Base-by-base conservation (phyloP, 2,329 filamentous ascomycete genomes). In the Penicillium verrucosum region DNA sequence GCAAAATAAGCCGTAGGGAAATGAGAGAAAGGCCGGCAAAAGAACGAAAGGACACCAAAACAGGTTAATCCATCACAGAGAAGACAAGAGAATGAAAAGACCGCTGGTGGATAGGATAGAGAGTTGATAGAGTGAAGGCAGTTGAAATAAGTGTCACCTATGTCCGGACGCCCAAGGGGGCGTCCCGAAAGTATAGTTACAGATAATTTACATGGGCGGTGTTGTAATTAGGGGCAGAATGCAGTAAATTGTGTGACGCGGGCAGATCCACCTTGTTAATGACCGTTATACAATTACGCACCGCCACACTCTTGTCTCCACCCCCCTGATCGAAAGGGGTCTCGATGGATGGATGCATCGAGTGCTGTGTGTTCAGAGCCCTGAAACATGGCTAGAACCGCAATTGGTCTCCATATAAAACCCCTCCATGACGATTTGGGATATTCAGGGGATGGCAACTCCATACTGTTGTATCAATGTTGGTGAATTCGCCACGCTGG, bases 271-370 rank as follows among this genome's bases (percentile, higher is more conserved):
- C 27, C 16, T 45, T 37, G 32, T 44, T 12, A 51, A 42, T 30
- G 1, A 27, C 18, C 14, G 62, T 65, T 58, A 60, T 65, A 56
- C 50, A 3, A 21, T 51, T 60, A 64, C 63, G 58, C 63, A 64
- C 63, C 60, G 62, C 64, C 64, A 65, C 63, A 55, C 38, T 36
- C 38, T 11, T 11, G 58, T 58, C 40, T 61, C 62, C 58, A 61
- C 62, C 57, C 61, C 62, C 62, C 54, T 57, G 58, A 59, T 55
- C 56, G 21, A 61, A 66, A 60, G 62, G 64, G 63, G 59, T 8
- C 21, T 42, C 21, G 29, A 46, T 46, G 25, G 30, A 47, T 47
- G 18, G 23, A 49, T 54, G 44, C 44, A 50, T 42, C 44, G 12
- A 41, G 23, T 49, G n/a, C 10, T 25, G 23, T 42, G 27, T 32